A percentile compares a stretch with the other conserved stretches of the same genome.
Conservation (phyloP, 352 stramenopile genomes). For the Plasmopara viticola region DNA sequence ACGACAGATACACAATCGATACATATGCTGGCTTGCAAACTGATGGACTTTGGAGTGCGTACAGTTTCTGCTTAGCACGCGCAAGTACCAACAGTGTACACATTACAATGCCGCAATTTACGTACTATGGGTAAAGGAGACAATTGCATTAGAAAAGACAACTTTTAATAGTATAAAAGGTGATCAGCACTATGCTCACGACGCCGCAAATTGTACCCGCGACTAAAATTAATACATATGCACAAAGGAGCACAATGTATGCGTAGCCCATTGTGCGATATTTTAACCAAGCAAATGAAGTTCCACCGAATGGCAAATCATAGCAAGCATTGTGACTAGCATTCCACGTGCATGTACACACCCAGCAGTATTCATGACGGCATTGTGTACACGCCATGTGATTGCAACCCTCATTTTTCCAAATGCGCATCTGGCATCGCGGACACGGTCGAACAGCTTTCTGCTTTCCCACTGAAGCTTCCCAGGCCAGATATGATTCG, state of each 20-base stretch:
- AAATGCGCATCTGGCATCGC: constrained; percentile 61
- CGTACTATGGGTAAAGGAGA: no score
- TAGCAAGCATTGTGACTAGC: constrained; percentile 67
- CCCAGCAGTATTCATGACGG: constrained; percentile 63
- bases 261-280: constrained; percentile 42
- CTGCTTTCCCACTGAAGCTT: constrained; percentile 46
- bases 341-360: constrained; percentile 50
- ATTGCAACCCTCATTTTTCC: constrained; percentile 68
- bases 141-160: no score
- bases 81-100: no score
- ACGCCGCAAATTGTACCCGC: constrained; percentile 23
- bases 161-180: background rate
- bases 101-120: no score
- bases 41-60: no score
- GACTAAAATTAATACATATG: constrained; percentile 51
- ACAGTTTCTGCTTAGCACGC: no score
- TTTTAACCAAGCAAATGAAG: constrained; percentile 18
- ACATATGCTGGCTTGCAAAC: no score
- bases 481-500: constrained; percentile 60
- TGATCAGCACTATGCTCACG: constrained; percentile 13
- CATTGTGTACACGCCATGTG: constrained; percentile 72
- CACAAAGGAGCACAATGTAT: constrained; percentile 39
- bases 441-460: constrained; percentile 52
- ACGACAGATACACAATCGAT: no score
- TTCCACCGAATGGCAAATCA: constrained; percentile 43